These are phyloP conservation scores for Argentina anserina DNA, from an alignment of 306 rosid genomes.

Conservation along the genomic window DNA sequence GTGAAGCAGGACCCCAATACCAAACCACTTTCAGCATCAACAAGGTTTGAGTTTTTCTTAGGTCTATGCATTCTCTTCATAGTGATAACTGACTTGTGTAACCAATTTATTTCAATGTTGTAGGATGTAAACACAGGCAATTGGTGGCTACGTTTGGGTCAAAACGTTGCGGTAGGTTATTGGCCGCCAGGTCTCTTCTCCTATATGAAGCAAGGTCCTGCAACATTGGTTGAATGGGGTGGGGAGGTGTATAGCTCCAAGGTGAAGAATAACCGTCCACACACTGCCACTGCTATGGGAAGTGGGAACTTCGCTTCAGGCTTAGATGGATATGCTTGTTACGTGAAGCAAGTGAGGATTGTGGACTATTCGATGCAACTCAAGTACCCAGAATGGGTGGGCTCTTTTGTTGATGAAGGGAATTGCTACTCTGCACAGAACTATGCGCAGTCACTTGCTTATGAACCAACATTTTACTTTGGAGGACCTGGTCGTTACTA, in stretches of 20 bases:
- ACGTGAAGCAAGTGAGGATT: slow-evolving; percentile 30
- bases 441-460: background rate
- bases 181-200: slow-evolving; percentile 39
- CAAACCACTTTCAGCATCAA: slow-evolving; percentile 28
- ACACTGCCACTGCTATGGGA: slow-evolving; percentile 60
- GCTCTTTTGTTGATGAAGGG: slow-evolving; percentile 22
- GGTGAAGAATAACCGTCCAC: slow-evolving; percentile 42
- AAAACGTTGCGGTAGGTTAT: slow-evolving; percentile 35
- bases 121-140: slow-evolving; percentile 36
- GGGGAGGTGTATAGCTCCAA: slow-evolving; percentile 54
- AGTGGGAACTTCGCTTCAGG: slow-evolving; percentile 42
- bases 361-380: slow-evolving; percentile 36
- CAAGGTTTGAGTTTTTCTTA: slow-evolving; percentile 24
- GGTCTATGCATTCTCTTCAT: background rate
- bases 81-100: background rate
- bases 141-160: slow-evolving; percentile 52
- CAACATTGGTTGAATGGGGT: slow-evolving; percentile 59
- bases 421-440: slow-evolving; percentile 41
- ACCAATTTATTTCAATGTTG: background rate
- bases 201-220: slow-evolving; percentile 33
- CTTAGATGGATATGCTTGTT: slow-evolving; percentile 27
- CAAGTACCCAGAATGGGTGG: slow-evolving; percentile 43
- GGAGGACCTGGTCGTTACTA: slow-evolving; percentile 53
- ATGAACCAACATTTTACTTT: slow-evolving; percentile 46
- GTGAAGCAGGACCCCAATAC: slow-evolving; percentile 26